Evolutionary conservation across 2,329 filamentous ascomycete species (phyloP).

Genomic region (Pseudogymnoascus sp.): DNA sequence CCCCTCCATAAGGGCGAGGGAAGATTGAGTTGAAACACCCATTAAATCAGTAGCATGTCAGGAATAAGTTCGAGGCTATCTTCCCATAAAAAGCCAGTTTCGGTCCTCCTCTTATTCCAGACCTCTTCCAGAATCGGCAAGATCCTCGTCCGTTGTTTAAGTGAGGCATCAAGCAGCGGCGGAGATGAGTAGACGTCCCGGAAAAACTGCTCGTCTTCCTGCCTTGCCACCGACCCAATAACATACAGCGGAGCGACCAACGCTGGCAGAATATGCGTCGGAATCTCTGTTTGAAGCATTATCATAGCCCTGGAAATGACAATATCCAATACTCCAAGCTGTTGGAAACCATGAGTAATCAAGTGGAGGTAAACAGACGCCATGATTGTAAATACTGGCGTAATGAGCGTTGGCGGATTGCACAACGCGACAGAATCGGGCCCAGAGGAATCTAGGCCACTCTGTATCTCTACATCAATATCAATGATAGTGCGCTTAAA

Average conservation of each 20-base stretch:
- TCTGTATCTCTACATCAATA: conserved; percentile 19
- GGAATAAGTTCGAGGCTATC: conserved; percentile 14
- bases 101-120: conserved; percentile 16
- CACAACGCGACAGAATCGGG: not conserved
- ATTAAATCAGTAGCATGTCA: conserved; percentile 19
- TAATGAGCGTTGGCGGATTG: conserved; percentile 15
- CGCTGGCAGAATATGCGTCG: conserved; percentile 15
- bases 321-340: conserved; percentile 12
- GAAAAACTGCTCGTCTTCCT: conserved; percentile 21
- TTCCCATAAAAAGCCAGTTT: conserved; percentile 13
- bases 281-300: conserved; percentile 16
- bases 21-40: not conserved
- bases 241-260: conserved; percentile 22
- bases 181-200: conserved; percentile 18
- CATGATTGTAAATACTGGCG: conserved; percentile 19
- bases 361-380: conserved; percentile 23
- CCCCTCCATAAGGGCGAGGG: not conserved
- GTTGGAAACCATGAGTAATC: conserved; percentile 18
- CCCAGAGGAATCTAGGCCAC: conserved; percentile 15
- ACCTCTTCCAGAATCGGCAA: conserved; percentile 22
- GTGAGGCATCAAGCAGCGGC: conserved; percentile 20
- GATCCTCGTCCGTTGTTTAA: conserved; percentile 22
- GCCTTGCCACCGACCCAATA: conserved; percentile 18
- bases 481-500: conserved; percentile 13
- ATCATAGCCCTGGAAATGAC: conserved; percentile 17